These are phyloP conservation scores for Saraca asoca DNA, from an alignment of 331 rosid genomes.

Conservation along the genomic window DNA sequence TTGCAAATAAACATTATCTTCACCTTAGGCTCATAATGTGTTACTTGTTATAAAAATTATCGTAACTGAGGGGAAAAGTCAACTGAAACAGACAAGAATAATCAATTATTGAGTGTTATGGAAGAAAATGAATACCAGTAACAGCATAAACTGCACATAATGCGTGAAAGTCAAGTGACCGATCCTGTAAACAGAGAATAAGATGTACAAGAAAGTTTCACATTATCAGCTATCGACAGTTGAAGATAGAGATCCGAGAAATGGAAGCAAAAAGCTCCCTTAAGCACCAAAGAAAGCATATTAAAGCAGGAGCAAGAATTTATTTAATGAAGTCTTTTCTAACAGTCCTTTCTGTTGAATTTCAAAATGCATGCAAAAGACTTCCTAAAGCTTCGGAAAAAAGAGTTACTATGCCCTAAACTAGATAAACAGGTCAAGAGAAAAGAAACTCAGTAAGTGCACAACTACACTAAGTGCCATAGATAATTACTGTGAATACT, in stretches of 20 bases:
- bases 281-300: neutral
- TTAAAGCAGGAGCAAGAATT: neutral
- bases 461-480: neutral
- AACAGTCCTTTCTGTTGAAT: slow-evolving; percentile 4
- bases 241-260: neutral
- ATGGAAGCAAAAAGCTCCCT: neutral
- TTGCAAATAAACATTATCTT: slow-evolving; percentile 11
- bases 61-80: neutral
- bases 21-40: slow-evolving; percentile 1
- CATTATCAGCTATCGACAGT: slow-evolving; percentile 28
- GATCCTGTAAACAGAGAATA: slow-evolving; percentile 73
- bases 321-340: neutral
- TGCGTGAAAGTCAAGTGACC: slow-evolving; percentile 91
- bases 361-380: slow-evolving; percentile 2
- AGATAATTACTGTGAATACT: neutral
- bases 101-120: slow-evolving; percentile 30
- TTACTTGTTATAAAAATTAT: neutral
- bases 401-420: neutral
- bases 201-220: slow-evolving; percentile 45
- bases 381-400: slow-evolving; percentile 18
- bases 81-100: slow-evolving; percentile 16
- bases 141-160: slow-evolving; percentile 96
- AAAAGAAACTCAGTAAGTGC: slow-evolving; percentile 4
- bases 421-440: neutral
- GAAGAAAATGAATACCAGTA: slow-evolving; percentile 73